Base-by-base conservation (phyloP, 495 filamentous ascomycete genomes). In the Darksidea phi region DNA sequence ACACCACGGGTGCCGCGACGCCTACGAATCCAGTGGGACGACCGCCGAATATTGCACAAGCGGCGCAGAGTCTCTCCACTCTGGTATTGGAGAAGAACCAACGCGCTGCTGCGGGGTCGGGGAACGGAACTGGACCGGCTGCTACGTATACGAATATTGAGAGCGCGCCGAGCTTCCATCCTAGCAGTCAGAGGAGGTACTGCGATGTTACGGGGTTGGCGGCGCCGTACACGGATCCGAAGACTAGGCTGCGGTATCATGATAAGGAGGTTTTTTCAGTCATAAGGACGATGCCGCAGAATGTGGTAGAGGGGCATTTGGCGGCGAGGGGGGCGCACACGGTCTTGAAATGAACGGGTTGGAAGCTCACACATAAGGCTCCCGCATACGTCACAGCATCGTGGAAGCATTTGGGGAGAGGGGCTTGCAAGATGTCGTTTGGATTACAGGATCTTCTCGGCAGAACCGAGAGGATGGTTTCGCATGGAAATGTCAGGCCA, bases 111-210 rank as follows among this genome's bases (percentile, higher is more conserved):
- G 15, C 18, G 41, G 41, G 15, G 41, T 32, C 10, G 28, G 41
- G 41, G 54, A 8, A 71, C 72, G 50, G 64, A 68, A 71, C 25
- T 5, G 86, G 88, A 0, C 91, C 91, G 0, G 80, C 81, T 1
- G 89, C 90, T 26, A 96, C 94, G 0, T 98, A 96, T 72, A 93
- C 90, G 11, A 96, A 96, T 68, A 93, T 98, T 66, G 92, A 96
- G 67, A 88, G 88, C 15, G 90, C 93, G 2, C 93, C 95, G 13
- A 89, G 86, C 41, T 74, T 96, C 32, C 83, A 84, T 61, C 83
- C 86, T 5, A 86, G 87, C 17, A 83, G 88, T 64, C 78, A 86
- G 67, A 88, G 82, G 67, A 86, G 86, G 59, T 97, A 97, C 74
- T 97, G 95, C 78, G 95, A 97, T 73, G 81, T 97, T 70, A 97